These are phyloP conservation scores for Colletotrichum graminicola DNA, from an alignment of 2,329 filamentous ascomycete species.

Conservation along the genomic window DNA sequence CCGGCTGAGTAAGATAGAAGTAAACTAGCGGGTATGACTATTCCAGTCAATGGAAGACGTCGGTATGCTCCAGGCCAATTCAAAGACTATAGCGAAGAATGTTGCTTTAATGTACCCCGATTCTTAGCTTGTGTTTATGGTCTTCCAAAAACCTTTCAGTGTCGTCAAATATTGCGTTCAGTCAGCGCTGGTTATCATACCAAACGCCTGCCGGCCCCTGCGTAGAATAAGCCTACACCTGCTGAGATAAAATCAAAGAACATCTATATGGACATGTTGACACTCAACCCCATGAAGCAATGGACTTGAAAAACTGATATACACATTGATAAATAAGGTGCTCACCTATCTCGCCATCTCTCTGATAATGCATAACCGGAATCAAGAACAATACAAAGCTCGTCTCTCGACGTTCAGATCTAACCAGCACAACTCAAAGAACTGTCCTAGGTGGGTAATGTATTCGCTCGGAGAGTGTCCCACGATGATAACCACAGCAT, in stretches of 20 bases:
- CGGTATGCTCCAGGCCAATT: background rate
- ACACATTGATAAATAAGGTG: conserved; percentile 53
- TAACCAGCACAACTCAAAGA: background rate
- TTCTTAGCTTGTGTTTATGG: conserved; percentile 41
- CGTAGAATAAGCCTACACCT: background rate
- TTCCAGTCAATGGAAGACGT: conserved; percentile 1
- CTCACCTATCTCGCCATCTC: conserved; percentile 71
- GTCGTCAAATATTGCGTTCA: conserved; percentile 49
- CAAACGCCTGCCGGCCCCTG: background rate
- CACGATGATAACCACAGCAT: conserved; percentile 43
- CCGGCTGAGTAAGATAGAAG: conserved; percentile 48
- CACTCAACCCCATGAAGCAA: no score
- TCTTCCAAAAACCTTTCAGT: conserved; percentile 42
- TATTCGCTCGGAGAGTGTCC: conserved; percentile 66
- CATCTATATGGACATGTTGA: conserved; percentile 53
- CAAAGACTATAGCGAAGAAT: conserved; percentile 26
- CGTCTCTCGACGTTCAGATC: no score
- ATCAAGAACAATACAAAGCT: conserved; percentile 60
- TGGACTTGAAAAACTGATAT: background rate
- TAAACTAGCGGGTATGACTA: background rate
- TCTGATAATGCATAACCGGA: conserved; percentile 75
- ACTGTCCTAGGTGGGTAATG: conserved; percentile 56
- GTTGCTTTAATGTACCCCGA: conserved; percentile 43
- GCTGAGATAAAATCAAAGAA: conserved; percentile 41
- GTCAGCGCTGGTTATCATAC: conserved; percentile 59